Base-by-base conservation (phyloP, 768 basidiomycete species). In the Exsudoporus frostii region DNA sequence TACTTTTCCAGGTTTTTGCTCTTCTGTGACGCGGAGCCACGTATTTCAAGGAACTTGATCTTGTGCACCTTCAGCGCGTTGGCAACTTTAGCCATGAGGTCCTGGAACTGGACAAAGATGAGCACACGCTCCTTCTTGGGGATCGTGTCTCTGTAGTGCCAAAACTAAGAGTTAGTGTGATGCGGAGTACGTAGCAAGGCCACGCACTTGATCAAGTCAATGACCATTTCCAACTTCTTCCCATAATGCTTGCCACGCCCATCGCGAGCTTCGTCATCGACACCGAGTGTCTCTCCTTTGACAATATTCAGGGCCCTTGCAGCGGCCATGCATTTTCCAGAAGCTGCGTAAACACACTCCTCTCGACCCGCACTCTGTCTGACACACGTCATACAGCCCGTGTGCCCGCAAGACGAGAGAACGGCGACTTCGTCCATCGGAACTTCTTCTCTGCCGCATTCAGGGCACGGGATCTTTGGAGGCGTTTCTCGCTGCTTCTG, bases 91-190 rank as follows among this genome's bases (percentile, higher is more conserved):
- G 84, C 84, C 81, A 90, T 92, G 53, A 98, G 79, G 71, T 97
- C 94, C 6, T 83, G 86, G 78, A 95, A 98, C 65, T 98, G 95
- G n/a, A 96, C 90, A 72, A 98, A 98, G 56, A 98, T 81, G 40
- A 98, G 81, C 17, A 94, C 82, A 8, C 91, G 85, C 61, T 97
- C 92, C 20, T 85, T 75, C 58, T 83, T 81, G 10, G 87, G 83
- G 43, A 93, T 79, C 38, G 75, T 72, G 51, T 82, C 81, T 65
- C 88, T 92, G 63, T 22, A 46, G n/a, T 24, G 9, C 7, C 36
- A 46, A 45, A 38, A 2, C 10, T 5, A 19, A 32, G 29, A 30
- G 36, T 51, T 2, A 50, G 32, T 38, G 33, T 25, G 22, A 44
- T 40, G n/a, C 14, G 9, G n/a, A 40, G 17, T 29, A 42, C 9